phyloP scores from a whole-genome alignment of 2,329 filamentous ascomycete genomes.

The Samsoniella hepiali region DNA sequence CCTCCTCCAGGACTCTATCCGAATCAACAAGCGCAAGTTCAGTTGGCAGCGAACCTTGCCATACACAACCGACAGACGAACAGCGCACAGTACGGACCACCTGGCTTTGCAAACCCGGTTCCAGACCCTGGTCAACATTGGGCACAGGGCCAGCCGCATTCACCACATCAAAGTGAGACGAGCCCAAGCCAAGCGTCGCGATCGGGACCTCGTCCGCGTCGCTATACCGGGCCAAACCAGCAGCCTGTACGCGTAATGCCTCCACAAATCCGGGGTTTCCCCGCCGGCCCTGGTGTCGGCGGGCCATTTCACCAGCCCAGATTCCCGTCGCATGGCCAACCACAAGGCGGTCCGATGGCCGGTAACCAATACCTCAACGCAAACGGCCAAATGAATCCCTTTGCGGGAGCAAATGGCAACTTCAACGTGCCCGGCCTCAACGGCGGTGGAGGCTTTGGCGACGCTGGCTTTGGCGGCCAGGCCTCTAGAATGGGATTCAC shows the following conservation, averaged over 20 bases:
- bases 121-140: not conserved
- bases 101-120: not conserved
- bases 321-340: slow-evolving; percentile 51
- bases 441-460: slow-evolving; percentile 56
- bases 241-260: slow-evolving; percentile 29
- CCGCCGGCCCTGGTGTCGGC: slow-evolving; percentile 36
- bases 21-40: not conserved
- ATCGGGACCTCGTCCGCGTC: not conserved
- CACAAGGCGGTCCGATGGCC: slow-evolving; percentile 53
- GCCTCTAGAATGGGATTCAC: slow-evolving; percentile 85
- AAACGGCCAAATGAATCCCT: slow-evolving; percentile 65
- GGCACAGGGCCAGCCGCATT: not conserved
- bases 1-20: not conserved
- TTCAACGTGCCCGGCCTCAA: slow-evolving; percentile 58
- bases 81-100: not conserved
- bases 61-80: not conserved
- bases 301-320: slow-evolving; percentile 45
- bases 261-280: slow-evolving; percentile 39
- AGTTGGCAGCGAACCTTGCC: too few species aligned
- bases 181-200: not conserved
- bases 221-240: too few species aligned
- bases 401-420: slow-evolving; percentile 53
- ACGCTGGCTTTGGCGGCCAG: slow-evolving; percentile 78
- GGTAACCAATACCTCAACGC: slow-evolving; percentile 70
- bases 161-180: not conserved